Percentiles rank a stretch among this genome's conserved stretches.
phyloP scores from a whole-genome alignment of 495 filamentous ascomycete genomes.

The Poronia punctata region DNA sequence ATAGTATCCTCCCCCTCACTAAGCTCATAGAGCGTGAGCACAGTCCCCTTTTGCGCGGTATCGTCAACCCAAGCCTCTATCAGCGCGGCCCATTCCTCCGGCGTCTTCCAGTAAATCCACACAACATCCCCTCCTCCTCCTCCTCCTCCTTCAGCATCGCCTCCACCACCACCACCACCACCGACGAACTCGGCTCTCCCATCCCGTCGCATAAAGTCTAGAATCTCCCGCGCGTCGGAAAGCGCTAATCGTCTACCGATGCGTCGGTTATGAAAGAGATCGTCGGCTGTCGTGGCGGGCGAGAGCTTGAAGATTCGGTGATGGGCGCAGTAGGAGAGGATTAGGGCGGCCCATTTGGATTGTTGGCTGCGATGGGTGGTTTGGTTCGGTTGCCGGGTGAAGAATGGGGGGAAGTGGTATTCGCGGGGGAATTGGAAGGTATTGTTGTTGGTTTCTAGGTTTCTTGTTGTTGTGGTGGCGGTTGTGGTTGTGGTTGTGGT shows the following conservation, averaged over 20 bases:
- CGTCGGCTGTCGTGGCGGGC: slow-evolving; percentile 28
- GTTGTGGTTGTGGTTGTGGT: slow-evolving; percentile 1
- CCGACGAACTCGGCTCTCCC: slow-evolving; percentile 64
- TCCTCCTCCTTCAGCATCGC: slow-evolving; percentile 51
- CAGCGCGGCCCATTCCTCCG: slow-evolving; percentile 41
- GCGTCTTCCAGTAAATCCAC: slow-evolving; percentile 43
- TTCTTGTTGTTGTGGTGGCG: neutral
- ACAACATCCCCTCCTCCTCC: slow-evolving; percentile 24
- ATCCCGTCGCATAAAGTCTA: slow-evolving; percentile 66
- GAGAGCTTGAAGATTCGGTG: slow-evolving; percentile 68
- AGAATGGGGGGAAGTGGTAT: slow-evolving; percentile 68
- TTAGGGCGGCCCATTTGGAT: slow-evolving; percentile 74
- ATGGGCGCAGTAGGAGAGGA: slow-evolving; percentile 76
- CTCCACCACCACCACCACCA: slow-evolving; percentile 44
- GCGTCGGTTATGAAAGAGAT: slow-evolving; percentile 46
- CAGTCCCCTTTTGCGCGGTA: slow-evolving; percentile 39
- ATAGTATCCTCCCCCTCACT: slow-evolving; percentile 36
- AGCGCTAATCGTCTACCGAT: slow-evolving; percentile 51
- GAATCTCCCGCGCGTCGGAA: slow-evolving; percentile 56
- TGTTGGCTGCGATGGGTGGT: slow-evolving; percentile 71
- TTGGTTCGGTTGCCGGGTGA: slow-evolving; percentile 71
- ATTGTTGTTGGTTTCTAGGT: no score
- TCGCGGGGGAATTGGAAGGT: slow-evolving; percentile 43
- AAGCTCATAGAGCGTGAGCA: slow-evolving; percentile 44
- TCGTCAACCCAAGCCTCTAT: slow-evolving; percentile 42